Evolutionary conservation across 2,329 filamentous ascomycete species (phyloP), one percentile per base, ranked within the genome.

Genomic region (Phialophora tarda): DNA sequence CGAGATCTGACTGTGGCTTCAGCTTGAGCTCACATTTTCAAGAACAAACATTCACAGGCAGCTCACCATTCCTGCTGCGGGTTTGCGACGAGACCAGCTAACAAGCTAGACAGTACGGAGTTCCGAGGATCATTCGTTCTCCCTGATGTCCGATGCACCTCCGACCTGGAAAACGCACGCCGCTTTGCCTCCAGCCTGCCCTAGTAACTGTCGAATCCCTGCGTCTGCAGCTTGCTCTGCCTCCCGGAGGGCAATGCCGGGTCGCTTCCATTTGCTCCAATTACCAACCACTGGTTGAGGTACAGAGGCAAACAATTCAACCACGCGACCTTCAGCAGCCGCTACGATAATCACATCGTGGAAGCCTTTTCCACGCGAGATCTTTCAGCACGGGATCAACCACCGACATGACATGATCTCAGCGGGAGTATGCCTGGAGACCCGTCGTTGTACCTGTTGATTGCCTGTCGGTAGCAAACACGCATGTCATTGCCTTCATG

Each of bases 241-340:
- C 32, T 56, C 11, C 3, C 59, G 44, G 26, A 32, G 26, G 11
- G 38, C 26, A 53, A 41, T 30, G 59, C 66, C 66, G 65, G 38
- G 59, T 63, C 54, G 24, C 26, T 38, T 58, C 21, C 53, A 63
- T 65, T 68, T 68, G 66, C 59, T 65, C 56, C 21, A 62, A 24
- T 14, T 44, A 32, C 32, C 34, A 50, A 47, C 50, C 57, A 62
- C 56, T 51, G 56, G 60, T 47, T 48, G 56, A 62, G 17, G n/a
- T 12, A 58, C 55, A 55, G 48, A 53, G 55, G 48, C 53, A 51
- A 55, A 47, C 48, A 61, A 54, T 30, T 53, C 53, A n/a, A 48
- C 58, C 38, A 28, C 41, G 59, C n/a, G n/a, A 50, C 21, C 26
- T n/a, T 44, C 60, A 23, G 38, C n/a, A 56, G 21, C 30, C 28